These are phyloP conservation scores for Linnemannia hyalina DNA, from an alignment of 192 early-diverging fungal species.

Conservation along the genomic window DNA sequence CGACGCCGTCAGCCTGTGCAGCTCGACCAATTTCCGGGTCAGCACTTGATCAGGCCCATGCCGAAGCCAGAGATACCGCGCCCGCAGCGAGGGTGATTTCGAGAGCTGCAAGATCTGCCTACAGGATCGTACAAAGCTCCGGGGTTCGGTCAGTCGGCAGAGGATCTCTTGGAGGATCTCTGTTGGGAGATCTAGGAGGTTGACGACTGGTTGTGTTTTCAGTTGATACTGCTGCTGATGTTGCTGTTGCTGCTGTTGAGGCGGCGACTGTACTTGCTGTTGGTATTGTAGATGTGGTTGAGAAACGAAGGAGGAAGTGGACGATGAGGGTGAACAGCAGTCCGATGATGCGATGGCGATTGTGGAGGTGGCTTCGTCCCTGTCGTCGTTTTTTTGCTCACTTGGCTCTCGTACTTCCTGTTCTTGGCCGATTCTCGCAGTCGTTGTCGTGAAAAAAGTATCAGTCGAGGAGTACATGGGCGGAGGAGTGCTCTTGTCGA, in stretches of 20 bases:
- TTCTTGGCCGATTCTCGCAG: not conserved
- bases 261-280: not conserved
- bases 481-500: not conserved
- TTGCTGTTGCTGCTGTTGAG: not conserved
- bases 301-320: not conserved
- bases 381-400: not conserved
- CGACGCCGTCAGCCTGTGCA: constrained; percentile 28
- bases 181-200: constrained; percentile 22
- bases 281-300: not conserved
- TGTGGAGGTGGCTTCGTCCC: not conserved
- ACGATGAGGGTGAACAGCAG: not conserved
- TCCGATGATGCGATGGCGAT: constrained; percentile 1
- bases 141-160: constrained; percentile 11
- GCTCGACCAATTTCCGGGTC: constrained; percentile 30
- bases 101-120: constrained; percentile 21
- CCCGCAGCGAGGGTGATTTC: constrained; percentile 27
- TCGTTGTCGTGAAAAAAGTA: not conserved
- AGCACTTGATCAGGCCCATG: constrained; percentile 43
- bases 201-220: not conserved
- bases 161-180: constrained; percentile 46
- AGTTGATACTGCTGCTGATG: not conserved
- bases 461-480: not conserved
- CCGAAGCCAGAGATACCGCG: constrained; percentile 27
- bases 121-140: constrained; percentile 32
- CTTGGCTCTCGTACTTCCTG: not conserved